Conservation (phyloP, 1,139 yeast species). For the Hemisphaericaspora subhashii region DNA sequence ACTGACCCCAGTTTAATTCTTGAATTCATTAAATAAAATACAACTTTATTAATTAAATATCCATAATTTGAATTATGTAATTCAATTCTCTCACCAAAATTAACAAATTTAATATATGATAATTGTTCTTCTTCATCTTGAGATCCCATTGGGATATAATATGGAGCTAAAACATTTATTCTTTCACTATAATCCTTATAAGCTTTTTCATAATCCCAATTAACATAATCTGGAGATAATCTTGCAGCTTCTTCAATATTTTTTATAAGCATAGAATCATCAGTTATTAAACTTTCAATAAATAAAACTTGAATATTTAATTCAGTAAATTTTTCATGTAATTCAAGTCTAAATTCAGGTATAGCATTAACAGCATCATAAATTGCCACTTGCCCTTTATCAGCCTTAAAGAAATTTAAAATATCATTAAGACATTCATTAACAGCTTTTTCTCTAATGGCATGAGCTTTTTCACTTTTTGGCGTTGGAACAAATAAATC, state of each 20-base stretch:
- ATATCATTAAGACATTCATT: slow-evolving; percentile 71
- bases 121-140: slow-evolving; percentile 46
- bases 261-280: slow-evolving; percentile 63
- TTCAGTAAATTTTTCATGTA: slow-evolving; percentile 54
- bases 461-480: slow-evolving; percentile 51
- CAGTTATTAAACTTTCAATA: slow-evolving; percentile 85
- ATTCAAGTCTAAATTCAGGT: slow-evolving; percentile 60
- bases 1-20: slow-evolving; percentile 83
- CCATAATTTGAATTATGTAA: slow-evolving; percentile 83
- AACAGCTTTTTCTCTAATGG: slow-evolving; percentile 59
- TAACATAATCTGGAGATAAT: slow-evolving; percentile 82
- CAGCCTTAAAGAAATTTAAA: slow-evolving; percentile 65
- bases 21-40: slow-evolving; percentile 85
- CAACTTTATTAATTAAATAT: slow-evolving; percentile 83
- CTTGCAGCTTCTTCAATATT: slow-evolving; percentile 82
- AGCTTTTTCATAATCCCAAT: slow-evolving; percentile 68
- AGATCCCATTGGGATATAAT: slow-evolving; percentile 53
- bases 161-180: slow-evolving; percentile 50
- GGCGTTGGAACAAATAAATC: slow-evolving; percentile 73
- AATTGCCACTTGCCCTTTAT: slow-evolving; percentile 89
- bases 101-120: slow-evolving; percentile 78
- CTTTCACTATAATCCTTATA: slow-evolving; percentile 58
- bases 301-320: slow-evolving; percentile 75
- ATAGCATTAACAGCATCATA: slow-evolving; percentile 94
- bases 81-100: slow-evolving; percentile 85